A percentile compares a stretch with the other conserved stretches of the same genome.
Conservation (phyloP, 768 basidiomycete genomes). For the Chlorophyllum brunneum region DNA sequence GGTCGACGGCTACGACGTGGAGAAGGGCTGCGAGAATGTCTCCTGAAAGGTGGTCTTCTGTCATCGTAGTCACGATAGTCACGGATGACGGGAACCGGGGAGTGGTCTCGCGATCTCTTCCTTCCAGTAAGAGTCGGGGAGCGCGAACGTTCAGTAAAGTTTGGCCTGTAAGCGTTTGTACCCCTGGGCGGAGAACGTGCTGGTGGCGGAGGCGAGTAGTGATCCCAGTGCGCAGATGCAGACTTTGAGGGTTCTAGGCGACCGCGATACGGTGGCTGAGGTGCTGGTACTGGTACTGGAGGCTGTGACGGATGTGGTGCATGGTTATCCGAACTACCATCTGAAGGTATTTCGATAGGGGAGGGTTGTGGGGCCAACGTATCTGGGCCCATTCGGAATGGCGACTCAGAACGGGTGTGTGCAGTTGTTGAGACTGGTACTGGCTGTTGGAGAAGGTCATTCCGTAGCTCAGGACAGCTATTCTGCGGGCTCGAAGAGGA, state of each 20-base stretch:
- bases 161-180: conserved; percentile 3
- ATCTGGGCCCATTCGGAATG: conserved; percentile 11
- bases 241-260: neutral
- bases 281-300: neutral
- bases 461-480: neutral
- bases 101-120: conserved; percentile 2
- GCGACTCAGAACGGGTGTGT: neutral
- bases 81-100: neutral
- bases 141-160: neutral
- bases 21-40: conserved; percentile 2
- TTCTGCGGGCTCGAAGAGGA: neutral
- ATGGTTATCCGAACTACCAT: neutral
- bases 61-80: conserved; percentile 7
- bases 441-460: neutral
- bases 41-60: neutral
- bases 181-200: neutral
- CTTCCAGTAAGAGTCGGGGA: conserved; percentile 3
- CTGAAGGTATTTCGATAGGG: neutral
- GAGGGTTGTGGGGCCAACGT: neutral
- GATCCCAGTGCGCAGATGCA: conserved; percentile 2
- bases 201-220: conserved; percentile 1
- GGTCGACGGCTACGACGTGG: neutral
- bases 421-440: neutral
- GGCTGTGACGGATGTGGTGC: neutral
- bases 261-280: neutral